A percentile compares a stretch with the other conserved stretches of the same genome.
phyloP scores from a whole-genome alignment of 2,329 filamentous ascomycete species.

The Fusarium siculi region DNA sequence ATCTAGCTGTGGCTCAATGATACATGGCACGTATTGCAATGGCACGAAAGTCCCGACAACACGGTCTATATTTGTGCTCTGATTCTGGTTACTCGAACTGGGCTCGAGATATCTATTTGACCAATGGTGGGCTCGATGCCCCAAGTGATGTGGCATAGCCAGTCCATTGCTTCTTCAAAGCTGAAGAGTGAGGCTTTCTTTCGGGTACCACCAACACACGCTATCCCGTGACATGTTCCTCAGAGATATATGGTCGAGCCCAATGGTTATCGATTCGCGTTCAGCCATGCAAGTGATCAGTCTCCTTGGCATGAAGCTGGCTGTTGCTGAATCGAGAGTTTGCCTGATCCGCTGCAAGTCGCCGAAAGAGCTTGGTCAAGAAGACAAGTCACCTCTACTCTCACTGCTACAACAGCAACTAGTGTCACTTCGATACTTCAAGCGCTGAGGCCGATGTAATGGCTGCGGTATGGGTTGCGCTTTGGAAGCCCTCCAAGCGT shows the following conservation, averaged over 20 bases:
- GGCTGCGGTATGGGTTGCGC: not conserved
- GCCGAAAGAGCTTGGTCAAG: not conserved
- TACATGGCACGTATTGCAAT: not conserved
- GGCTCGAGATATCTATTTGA: not conserved
- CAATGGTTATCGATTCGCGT: not conserved
- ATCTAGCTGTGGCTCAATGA: slow-evolving; percentile 2
- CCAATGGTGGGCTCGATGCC: not conserved
- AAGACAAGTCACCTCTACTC: not conserved
- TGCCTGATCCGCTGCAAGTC: not conserved
- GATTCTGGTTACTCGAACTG: not conserved
- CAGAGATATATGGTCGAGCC: not conserved
- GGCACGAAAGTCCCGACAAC: not conserved
- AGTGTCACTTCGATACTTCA: not conserved
- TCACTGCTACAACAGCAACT: not conserved
- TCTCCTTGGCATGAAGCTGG: not conserved
- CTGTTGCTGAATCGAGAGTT: not conserved
- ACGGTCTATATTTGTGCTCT: not conserved
- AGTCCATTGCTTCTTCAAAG: not conserved
- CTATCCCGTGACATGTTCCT: not conserved
- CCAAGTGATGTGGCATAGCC: not conserved
- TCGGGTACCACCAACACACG: not conserved
- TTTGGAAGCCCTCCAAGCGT: slow-evolving; percentile 12
- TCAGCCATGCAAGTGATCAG: not conserved
- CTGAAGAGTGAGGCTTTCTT: not conserved
- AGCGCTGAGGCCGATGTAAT: not conserved